Conservation (phyloP, 352 stramenopile species). For the Globisporangium orthogonon region DNA sequence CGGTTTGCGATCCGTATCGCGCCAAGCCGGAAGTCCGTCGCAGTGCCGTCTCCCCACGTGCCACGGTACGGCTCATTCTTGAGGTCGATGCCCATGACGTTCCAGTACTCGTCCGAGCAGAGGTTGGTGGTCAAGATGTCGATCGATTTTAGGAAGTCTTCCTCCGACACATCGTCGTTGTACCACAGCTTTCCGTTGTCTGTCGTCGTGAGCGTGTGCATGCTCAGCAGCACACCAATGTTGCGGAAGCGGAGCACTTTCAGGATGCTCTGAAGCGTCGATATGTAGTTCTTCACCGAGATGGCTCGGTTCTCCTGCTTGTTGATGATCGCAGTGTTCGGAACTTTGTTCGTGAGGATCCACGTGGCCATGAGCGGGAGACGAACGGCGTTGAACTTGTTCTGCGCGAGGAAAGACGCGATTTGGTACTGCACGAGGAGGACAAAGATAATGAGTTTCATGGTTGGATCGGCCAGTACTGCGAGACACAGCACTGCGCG, state of each 20-base stretch:
- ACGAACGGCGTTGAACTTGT: conserved; percentile 78
- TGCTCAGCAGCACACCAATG: conserved; percentile 49
- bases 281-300: conserved; percentile 43
- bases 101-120: conserved; percentile 31
- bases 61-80: conserved; percentile 33
- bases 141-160: conserved; percentile 25
- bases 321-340: conserved; percentile 38
- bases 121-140: conserved; percentile 23
- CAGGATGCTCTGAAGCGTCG: conserved; percentile 40
- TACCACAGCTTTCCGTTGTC: conserved; percentile 46
- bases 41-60: conserved; percentile 24
- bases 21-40: conserved; percentile 21
- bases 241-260: conserved; percentile 50
- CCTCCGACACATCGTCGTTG: conserved; percentile 18
- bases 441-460: not conserved
- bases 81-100: conserved; percentile 32
- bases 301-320: conserved; percentile 54
- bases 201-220: conserved; percentile 48
- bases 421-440: conserved; percentile 39
- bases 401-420: conserved; percentile 51
- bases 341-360: conserved; percentile 56
- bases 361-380: conserved; percentile 55
- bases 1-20: conserved; percentile 21
- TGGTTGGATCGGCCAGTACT: not conserved
- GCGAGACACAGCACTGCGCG: not conserved